phyloP scores from a whole-genome alignment of 1,284 basidiomycete species.

The Volvariella volvacea region DNA sequence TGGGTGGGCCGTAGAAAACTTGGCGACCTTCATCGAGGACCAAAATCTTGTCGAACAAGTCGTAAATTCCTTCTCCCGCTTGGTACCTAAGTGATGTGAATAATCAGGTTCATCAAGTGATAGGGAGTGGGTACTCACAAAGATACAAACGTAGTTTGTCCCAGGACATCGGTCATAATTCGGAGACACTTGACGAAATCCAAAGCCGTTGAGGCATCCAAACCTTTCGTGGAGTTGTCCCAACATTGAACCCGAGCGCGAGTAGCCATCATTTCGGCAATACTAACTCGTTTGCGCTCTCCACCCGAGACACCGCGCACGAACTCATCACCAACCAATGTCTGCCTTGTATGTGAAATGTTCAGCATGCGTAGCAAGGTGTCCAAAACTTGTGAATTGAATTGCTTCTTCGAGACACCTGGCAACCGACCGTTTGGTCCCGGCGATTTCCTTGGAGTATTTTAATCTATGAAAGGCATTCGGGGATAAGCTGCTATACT shows the following conservation, averaged over 20 bases:
- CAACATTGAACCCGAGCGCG: constrained; percentile 74
- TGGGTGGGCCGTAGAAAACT: constrained; percentile 74
- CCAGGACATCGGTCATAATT: constrained; percentile 71
- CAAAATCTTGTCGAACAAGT: constrained; percentile 77
- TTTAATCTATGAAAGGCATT: constrained; percentile 5
- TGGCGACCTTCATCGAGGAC: constrained; percentile 80
- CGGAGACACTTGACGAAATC: constrained; percentile 72
- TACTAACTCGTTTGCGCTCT: constrained; percentile 82
- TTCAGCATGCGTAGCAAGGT: constrained; percentile 75
- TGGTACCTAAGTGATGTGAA: constrained; percentile 53
- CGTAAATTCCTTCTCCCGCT: constrained; percentile 70
- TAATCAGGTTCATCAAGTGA: not conserved
- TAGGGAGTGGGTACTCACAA: constrained; percentile 46
- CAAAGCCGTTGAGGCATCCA: constrained; percentile 83
- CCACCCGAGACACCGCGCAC: constrained; percentile 85
- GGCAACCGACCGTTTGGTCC: constrained; percentile 66
- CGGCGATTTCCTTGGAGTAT: constrained; percentile 40
- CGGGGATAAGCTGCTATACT: constrained; percentile 13
- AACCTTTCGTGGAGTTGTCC: constrained; percentile 81
- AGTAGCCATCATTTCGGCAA: constrained; percentile 81
- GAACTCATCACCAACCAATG: constrained; percentile 79
- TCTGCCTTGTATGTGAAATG: constrained; percentile 69
- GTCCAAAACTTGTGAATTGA: constrained; percentile 48
- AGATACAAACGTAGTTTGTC: constrained; percentile 73
- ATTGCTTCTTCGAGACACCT: constrained; percentile 55